Conservation (phyloP, 2,329 filamentous ascomycete genomes). For the Alternaria gansuensis region DNA sequence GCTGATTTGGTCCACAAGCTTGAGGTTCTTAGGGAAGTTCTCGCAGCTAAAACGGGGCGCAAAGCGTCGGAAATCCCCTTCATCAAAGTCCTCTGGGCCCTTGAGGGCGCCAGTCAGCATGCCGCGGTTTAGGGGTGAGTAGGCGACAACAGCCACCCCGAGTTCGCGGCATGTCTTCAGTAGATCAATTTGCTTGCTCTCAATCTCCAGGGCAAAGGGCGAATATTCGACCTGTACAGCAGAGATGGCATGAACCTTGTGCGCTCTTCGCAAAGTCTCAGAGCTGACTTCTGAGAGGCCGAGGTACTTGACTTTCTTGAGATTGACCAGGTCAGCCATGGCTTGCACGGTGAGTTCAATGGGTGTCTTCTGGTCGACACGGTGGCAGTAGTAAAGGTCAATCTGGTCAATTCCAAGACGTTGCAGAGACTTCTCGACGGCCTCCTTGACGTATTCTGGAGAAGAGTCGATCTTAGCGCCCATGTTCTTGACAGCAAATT, state of each 20-base stretch:
- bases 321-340: slow-evolving; percentile 65
- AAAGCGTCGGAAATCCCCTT: slow-evolving; percentile 37
- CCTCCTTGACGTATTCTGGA: slow-evolving; percentile 54
- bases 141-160: slow-evolving; percentile 54
- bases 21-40: slow-evolving; percentile 52
- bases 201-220: slow-evolving; percentile 60
- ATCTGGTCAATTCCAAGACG: slow-evolving; percentile 56
- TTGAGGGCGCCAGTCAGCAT: slow-evolving; percentile 40
- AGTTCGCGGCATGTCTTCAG: slow-evolving; percentile 56
- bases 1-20: slow-evolving; percentile 45
- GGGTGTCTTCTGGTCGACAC: slow-evolving; percentile 56
- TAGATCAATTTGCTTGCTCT: slow-evolving; percentile 50
- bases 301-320: slow-evolving; percentile 60
- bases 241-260: slow-evolving; percentile 57
- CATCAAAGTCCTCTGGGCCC: slow-evolving; percentile 57
- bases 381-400: slow-evolving; percentile 58
- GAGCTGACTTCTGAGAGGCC: slow-evolving; percentile 60
- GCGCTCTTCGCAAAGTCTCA: slow-evolving; percentile 59
- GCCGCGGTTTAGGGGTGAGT: slow-evolving; percentile 52
- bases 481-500: slow-evolving; percentile 56
- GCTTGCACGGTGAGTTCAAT: slow-evolving; percentile 61
- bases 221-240: slow-evolving; percentile 64
- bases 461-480: slow-evolving; percentile 48
- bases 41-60: slow-evolving; percentile 56
- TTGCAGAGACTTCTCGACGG: slow-evolving; percentile 53